A percentile compares a stretch with the other conserved stretches of the same genome.
Evolutionary conservation across 2,329 filamentous ascomycete genomes (phyloP).

Genomic region (Macrophomina tecta): DNA sequence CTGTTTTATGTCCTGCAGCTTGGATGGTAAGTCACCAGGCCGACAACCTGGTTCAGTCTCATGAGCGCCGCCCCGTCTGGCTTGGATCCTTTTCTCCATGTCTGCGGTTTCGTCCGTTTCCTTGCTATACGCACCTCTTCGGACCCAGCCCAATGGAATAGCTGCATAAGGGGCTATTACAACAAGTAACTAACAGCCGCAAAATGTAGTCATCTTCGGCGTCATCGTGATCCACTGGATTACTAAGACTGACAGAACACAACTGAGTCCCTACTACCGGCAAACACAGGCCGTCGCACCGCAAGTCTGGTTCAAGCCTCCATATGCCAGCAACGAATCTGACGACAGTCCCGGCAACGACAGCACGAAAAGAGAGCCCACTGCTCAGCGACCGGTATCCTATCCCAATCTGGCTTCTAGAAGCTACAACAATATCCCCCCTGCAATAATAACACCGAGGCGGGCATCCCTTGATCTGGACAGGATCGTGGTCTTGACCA

Average conservation of each 20-base stretch:
- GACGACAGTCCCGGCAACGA: not conserved
- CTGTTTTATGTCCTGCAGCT: constrained; percentile 9
- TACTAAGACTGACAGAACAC: not conserved
- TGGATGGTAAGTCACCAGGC: not conserved
- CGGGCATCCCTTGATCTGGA: not conserved
- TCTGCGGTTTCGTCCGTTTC: too few species aligned
- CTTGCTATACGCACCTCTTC: too few species aligned
- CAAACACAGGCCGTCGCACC: not conserved
- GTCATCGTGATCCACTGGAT: constrained; percentile 7
- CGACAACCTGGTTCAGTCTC: not conserved
- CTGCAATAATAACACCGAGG: not conserved
- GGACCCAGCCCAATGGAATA: too few species aligned
- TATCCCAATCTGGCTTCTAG: not conserved
- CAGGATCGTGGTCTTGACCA: not conserved
- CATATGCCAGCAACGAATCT: not conserved
- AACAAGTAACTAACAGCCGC: not conserved
- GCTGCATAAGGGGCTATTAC: not conserved
- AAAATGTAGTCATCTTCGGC: not conserved
- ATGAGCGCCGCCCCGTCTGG: not conserved
- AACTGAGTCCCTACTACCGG: not conserved
- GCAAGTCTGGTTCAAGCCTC: constrained; percentile 1
- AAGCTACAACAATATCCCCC: not conserved
- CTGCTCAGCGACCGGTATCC: not conserved
- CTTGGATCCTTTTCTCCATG: not conserved
- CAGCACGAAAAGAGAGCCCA: not conserved